Base-by-base conservation (phyloP, 345 rosid species). In the Citrus maxima region DNA sequence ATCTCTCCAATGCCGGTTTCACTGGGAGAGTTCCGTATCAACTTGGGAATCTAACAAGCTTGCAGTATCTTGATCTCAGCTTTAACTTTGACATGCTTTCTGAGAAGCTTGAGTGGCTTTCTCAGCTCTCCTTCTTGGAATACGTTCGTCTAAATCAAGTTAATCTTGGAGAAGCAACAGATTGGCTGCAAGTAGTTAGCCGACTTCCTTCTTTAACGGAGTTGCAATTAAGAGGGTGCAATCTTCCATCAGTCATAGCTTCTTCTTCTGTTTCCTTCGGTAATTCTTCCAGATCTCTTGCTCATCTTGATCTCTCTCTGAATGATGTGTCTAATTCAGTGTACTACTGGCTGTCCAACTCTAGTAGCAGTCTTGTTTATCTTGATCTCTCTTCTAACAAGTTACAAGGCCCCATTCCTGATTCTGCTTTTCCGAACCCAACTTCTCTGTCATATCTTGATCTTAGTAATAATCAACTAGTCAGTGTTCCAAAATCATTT, bases 51-150 rank as follows among this genome's bases (percentile, higher is more conserved):
- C 79, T 89, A 66, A 75, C 90, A 13, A 85, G 54, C 58, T 78
- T 89, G 80, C 85, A 79, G 67, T 73, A 40, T 32, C 91, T 89
- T 79, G 87, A 83, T 82, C 81, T 89, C 5, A 80, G 86, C 35
- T 4, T 18, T 1, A 72, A 66, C 37, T 62, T 27, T 67, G 49
- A 28, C 4, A 2, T 7, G 3, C 25, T 72, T 63, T 65, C 74
- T 59, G 72, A 61, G 10, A 84, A 77, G n/a, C 79, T 85, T 24
- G 78, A 62, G 14, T 82, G 85, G 85, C 81, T 85, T 79, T 80
- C 85, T 38, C 42, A 62, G 70, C 83, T 82, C 68, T 64, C 22
- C 38, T 30, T 64, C 32, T 30, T 30, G 30, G 71, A 5, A 49
- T 35, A 37, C 14, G 34, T 82, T 62, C 58, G 32, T 67, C 70